Base-by-base conservation (phyloP, 129 eudicot species). In the Oenanthe sinensis region DNA sequence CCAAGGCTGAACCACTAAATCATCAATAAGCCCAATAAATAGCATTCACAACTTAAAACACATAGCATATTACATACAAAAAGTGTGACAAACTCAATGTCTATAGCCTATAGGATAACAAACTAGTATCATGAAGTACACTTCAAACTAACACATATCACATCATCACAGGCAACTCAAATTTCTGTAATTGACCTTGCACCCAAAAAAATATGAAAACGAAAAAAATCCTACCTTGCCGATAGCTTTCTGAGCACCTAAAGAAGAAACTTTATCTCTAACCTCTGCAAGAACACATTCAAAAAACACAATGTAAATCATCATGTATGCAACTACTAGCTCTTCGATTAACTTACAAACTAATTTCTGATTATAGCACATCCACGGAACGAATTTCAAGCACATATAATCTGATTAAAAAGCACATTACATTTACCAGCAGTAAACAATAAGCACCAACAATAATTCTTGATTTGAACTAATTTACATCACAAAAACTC, bases 241-340 rank as follows among this genome's bases (percentile, higher is more conserved):
- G 76, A 92, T 92, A 11, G 84, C 46, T 81, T 90, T 92, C 78
- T 82, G 89, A 79, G 96, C 88, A 70, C 88, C 87, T 86, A 87
- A 82, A 3, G 85, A 15, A 80, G 92, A 90, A 78, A 87, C 90
- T 28, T 85, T 78, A 22, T 87, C 86, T 71, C 91, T 80, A 71
- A 92, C 89, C 96, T 82, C 97, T 92, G 85, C 81, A 88, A 82
- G 20, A 28, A 70, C 13, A 70, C 15, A 68, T 42, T 13, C 22
- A 48, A n/a, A 22, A 77, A 78, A 40, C 42, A 13, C 5, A 40
- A 5, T 16, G 20, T 11, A 8, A 54, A 75, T 74, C 28, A 73
- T 26, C 49, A 19, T 44, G 2, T 43, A 20, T 3, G 47, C 47
- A 70, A 70, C 26, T 17, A 37, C 0, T 39, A 71, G 0, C 62